Conservation (phyloP, 2,329 filamentous ascomycete species). For the Aspergillus pseudoglaucus region DNA sequence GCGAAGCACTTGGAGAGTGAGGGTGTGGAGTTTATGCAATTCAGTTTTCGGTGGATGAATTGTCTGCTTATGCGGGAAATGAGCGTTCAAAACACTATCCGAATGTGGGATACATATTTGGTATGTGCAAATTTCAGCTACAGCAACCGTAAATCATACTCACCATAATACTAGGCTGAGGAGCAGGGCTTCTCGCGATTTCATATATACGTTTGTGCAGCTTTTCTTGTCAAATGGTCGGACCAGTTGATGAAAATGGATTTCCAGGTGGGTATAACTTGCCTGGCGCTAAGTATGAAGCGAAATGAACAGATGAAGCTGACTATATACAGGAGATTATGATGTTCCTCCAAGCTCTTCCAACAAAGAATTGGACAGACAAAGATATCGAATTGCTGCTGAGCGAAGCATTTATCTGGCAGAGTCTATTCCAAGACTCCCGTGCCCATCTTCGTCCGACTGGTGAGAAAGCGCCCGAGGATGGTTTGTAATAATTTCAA, state of each 20-base stretch:
- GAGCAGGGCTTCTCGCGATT: slow-evolving; percentile 98
- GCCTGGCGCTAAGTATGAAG: neutral
- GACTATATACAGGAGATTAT: slow-evolving; percentile 69
- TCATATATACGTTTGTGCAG: slow-evolving; percentile 95
- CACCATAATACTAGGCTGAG: slow-evolving; percentile 62
- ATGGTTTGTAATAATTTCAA: slow-evolving; percentile 30
- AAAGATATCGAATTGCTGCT: slow-evolving; percentile 95
- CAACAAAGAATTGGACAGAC: slow-evolving; percentile 90
- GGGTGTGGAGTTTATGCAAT: slow-evolving; percentile 96
- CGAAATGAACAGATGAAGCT: neutral
- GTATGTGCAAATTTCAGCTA: slow-evolving; percentile 44
- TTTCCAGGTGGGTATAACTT: slow-evolving; percentile 52
- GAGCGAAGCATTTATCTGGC: slow-evolving; percentile 98
- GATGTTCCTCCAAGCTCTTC: slow-evolving; percentile 97
- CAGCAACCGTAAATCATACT: slow-evolving; percentile 5
- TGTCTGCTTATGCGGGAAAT: slow-evolving; percentile 97
- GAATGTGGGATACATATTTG: slow-evolving; percentile 99
- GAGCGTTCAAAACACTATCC: slow-evolving; percentile 89
- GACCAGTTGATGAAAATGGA: slow-evolving; percentile 94
- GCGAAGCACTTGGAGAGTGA: slow-evolving; percentile 86
- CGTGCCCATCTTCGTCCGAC: slow-evolving; percentile 66
- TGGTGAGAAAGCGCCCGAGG: slow-evolving; percentile 27
- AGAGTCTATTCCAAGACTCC: slow-evolving; percentile 91
- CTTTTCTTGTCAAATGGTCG: slow-evolving; percentile 97
- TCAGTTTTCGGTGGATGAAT: slow-evolving; percentile 99